Base-by-base conservation (phyloP, 2,329 filamentous ascomycete species). In the Talaromyces amestolkiae region DNA sequence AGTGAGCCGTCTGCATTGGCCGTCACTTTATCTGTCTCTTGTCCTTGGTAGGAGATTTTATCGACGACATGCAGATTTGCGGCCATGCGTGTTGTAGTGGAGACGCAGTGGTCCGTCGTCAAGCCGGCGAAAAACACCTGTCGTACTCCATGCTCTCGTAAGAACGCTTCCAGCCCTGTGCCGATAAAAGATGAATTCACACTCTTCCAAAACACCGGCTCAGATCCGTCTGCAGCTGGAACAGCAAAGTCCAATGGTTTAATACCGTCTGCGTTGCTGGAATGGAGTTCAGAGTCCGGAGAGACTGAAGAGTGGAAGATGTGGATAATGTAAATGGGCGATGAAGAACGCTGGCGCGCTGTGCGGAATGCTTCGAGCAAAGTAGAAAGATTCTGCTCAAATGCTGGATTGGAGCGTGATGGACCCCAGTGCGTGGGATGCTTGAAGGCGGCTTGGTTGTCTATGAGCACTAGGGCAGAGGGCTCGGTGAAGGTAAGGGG, bases 91-190 rank as follows among this genome's bases (percentile, higher is more conserved):
- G 78, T 76, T 2, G 79, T 80, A 3, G 82, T 84, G 65, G 78
- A 82, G 15, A 84, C 80, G 62, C 82, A 84, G 67, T 84, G 82
- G 70, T 83, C 82, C 41, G 81, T 83, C 3, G 79, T 82, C 64
- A 84, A 66, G 0, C 81, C 82, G 2, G 72, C 73, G 33, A 83
- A 69, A 19, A 82, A 65, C 0, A 82, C 71, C 65, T 81, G 79
- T 10, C 75, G 65, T 17, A 81, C 72, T 0, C 69, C 71, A 15
- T 73, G 72, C 2, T 68, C 66, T 5, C 75, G 72, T 24, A 84
- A 67, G 35, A 76, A 69, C 1, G 66, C 64, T 65, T 82, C 79
- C 9, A 84, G 74, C 0, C 74, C 68, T 1, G 81, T 83, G 4
- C 79, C 81, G 56, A 83, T 77, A 65, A 84, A 83, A 0, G 75